These are phyloP conservation scores for Aegilops sharonensis DNA, from an alignment of 176 grass and related monocot species.

Conservation along the genomic window DNA sequence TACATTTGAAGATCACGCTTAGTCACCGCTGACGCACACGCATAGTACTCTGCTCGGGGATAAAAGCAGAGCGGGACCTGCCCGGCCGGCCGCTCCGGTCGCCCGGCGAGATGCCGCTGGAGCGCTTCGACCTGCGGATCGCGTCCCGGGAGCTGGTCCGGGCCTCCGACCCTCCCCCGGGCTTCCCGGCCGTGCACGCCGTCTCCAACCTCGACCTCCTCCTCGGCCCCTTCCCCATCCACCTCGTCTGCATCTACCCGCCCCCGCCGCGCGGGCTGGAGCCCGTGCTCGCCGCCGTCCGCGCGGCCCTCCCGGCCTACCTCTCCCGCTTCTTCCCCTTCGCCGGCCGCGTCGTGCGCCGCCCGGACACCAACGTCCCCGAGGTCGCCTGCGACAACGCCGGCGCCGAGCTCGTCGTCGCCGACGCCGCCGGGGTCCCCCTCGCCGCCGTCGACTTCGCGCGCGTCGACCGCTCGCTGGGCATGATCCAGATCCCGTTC, in stretches of 20 bases:
- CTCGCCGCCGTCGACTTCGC: conserved; percentile 54
- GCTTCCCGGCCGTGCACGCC: conserved; percentile 30
- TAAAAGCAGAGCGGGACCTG: too few species aligned
- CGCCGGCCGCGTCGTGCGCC: conserved; percentile 41
- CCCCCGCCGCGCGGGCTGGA: conserved; percentile 8
- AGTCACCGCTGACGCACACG: too few species aligned
- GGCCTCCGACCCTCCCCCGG: conserved; percentile 36
- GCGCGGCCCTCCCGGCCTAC: conserved; percentile 33
- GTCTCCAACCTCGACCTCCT: conserved; percentile 71
- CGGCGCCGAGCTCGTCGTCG: conserved; percentile 78
- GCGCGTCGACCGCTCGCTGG: conserved; percentile 35
- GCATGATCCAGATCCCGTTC: conserved; percentile 51
- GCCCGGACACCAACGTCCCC: conserved; percentile 24
- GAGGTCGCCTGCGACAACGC: conserved; percentile 50
- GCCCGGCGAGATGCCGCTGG: conserved; percentile 13
- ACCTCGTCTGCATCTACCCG: conserved; percentile 41
- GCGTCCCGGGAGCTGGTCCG: conserved; percentile 30
- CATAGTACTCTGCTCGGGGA: too few species aligned
- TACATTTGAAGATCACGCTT: too few species aligned
- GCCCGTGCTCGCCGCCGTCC: conserved; percentile 30
- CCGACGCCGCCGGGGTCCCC: conserved; percentile 33
- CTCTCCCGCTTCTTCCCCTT: conserved; percentile 58
- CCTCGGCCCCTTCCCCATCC: conserved; percentile 44
- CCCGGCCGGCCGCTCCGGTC: too few species aligned
- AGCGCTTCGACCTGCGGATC: conserved; percentile 30